Conservation (phyloP, 2,329 filamentous ascomycete genomes). For the Cercospora sp. region DNA sequence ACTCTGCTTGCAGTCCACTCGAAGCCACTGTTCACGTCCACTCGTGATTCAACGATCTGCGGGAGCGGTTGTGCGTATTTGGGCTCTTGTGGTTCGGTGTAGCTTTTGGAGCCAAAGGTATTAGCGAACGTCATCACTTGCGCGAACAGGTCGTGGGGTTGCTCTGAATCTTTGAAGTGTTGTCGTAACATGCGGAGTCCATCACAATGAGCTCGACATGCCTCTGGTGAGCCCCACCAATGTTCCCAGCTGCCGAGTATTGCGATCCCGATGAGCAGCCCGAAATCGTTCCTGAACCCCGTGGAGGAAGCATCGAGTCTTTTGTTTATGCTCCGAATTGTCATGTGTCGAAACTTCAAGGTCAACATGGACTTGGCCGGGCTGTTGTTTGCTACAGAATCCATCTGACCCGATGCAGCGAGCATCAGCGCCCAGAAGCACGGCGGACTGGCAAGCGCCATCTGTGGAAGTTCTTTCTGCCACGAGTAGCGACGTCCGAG, state of each 20-base stretch:
- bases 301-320: constrained; percentile 13
- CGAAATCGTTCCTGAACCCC: constrained; percentile 19
- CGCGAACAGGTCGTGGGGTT: constrained; percentile 17
- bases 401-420: constrained; percentile 17
- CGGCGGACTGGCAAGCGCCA: constrained; percentile 18
- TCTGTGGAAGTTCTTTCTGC: constrained; percentile 21
- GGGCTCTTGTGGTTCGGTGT: not conserved
- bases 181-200: constrained; percentile 17
- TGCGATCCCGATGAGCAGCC: constrained; percentile 21
- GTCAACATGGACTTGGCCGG: constrained; percentile 13
- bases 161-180: constrained; percentile 14
- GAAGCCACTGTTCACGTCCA: constrained; percentile 16
- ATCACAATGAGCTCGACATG: constrained; percentile 22
- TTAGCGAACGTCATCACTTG: constrained; percentile 22
- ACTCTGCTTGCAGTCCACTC: constrained; percentile 7
- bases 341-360: constrained; percentile 23
- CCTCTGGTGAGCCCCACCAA: constrained; percentile 19
- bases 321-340: constrained; percentile 21
- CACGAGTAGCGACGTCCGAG: constrained; percentile 18
- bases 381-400: not conserved
- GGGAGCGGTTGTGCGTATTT: constrained; percentile 13
- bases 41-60: constrained; percentile 13
- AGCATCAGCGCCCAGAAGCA: constrained; percentile 25
- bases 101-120: constrained; percentile 14
- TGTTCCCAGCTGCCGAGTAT: constrained; percentile 24